Evolutionary conservation across 352 stramenopile species (phyloP).

Genomic region (Globisporangium cystogenes): DNA sequence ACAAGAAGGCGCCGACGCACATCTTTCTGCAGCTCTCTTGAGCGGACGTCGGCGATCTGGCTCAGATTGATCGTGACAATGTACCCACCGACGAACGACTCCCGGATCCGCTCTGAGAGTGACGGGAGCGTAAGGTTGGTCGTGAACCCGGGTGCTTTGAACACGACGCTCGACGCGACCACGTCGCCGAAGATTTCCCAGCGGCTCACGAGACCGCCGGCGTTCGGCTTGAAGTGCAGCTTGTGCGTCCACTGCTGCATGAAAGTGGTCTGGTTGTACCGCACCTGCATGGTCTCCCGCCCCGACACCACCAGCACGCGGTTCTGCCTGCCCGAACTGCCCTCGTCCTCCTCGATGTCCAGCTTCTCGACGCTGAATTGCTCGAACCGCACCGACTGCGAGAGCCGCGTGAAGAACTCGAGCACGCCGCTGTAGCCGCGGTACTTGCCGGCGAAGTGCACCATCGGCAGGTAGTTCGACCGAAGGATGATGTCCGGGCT

Average conservation of each 20-base stretch:
- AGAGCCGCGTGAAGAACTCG: constrained; percentile 70
- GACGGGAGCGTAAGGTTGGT: constrained; percentile 82
- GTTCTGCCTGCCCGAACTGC: constrained; percentile 11
- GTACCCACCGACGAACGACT: constrained; percentile 80
- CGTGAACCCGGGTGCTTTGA: constrained; percentile 65
- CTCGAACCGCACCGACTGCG: constrained; percentile 63
- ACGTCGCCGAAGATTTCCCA: constrained; percentile 87
- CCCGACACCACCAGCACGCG: constrained; percentile 68
- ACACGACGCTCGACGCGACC: constrained; percentile 82
- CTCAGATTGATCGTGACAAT: constrained; percentile 67
- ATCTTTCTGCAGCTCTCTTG: constrained; percentile 47
- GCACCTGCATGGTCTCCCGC: constrained; percentile 81
- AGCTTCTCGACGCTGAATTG: constrained; percentile 76
- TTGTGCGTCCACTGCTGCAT: constrained; percentile 87
- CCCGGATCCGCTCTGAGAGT: constrained; percentile 73
- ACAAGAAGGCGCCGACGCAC: constrained; percentile 9
- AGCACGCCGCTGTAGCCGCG: constrained; percentile 68
- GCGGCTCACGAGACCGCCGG: constrained; percentile 42
- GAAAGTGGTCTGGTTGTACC: constrained; percentile 77
- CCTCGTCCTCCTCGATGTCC: constrained; percentile 45
- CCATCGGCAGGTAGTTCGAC: constrained; percentile 87
- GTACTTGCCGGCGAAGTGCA: constrained; percentile 84
- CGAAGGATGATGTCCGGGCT: constrained; percentile 72
- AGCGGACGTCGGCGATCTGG: constrained; percentile 60
- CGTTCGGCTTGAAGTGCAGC: constrained; percentile 68